phyloP scores from a whole-genome alignment of 1,284 basidiomycete genomes.

The Apiotrichum laibachii region DNA sequence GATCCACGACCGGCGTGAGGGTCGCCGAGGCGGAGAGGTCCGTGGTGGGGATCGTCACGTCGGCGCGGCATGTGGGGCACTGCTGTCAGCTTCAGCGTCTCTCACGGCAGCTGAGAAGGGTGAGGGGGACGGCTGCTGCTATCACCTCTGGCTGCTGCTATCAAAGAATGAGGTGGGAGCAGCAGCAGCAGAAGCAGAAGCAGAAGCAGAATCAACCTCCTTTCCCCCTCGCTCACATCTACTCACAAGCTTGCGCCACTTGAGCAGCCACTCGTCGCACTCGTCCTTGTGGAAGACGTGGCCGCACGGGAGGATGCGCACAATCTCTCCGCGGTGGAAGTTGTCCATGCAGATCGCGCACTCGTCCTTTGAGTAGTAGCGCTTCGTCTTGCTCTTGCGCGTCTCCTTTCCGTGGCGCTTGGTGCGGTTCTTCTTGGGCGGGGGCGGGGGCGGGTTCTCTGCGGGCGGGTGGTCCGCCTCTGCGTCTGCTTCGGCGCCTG shows the following conservation, averaged over 20 bases:
- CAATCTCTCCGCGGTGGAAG: slow-evolving; percentile 77
- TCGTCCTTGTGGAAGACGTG: slow-evolving; percentile 71
- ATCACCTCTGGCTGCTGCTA: no score
- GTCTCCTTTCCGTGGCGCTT: slow-evolving; percentile 16
- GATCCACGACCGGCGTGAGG: slow-evolving; percentile 22
- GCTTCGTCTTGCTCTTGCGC: slow-evolving; percentile 20
- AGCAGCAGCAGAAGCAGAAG: neutral
- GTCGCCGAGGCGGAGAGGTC: slow-evolving; percentile 21
- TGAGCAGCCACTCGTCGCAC: slow-evolving; percentile 83
- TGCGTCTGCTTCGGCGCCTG: slow-evolving; percentile 8
- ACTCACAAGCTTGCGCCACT: slow-evolving; percentile 79
- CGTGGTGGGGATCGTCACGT: slow-evolving; percentile 66
- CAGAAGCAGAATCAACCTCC: no score
- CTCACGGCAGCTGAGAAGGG: slow-evolving; percentile 10
- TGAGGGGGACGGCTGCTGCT: neutral
- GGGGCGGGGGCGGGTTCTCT: neutral
- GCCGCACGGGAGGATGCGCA: slow-evolving; percentile 82
- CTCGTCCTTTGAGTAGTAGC: slow-evolving; percentile 57
- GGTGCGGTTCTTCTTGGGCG: neutral
- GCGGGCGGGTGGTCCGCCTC: neutral
- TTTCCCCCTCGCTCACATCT: no score
- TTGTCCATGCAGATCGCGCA: slow-evolving; percentile 86
- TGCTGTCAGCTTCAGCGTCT: slow-evolving; percentile 39
- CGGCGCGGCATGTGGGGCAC: slow-evolving; percentile 85
- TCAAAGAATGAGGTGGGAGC: neutral